Base-by-base conservation (phyloP, 116 monocot species). In the Posidonia oceanica region DNA sequence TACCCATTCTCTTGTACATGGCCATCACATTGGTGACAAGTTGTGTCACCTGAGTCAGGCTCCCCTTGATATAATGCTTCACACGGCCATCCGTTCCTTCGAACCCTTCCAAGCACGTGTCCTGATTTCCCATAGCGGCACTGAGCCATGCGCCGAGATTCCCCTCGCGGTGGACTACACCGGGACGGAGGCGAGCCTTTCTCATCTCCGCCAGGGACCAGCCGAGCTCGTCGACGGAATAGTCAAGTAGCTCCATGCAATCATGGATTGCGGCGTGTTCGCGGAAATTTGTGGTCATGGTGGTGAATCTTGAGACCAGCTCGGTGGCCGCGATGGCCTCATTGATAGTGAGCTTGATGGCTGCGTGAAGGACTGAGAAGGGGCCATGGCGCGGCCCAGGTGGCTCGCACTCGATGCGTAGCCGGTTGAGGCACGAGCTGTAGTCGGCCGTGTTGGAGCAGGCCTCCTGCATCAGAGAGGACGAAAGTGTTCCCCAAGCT, bases 21-120 rank as follows among this genome's bases (percentile, higher is more conserved):
- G 71, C 76, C 14, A 96, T 69, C 23, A 91, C 66, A 67, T 91
- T 91, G 78, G 72, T 77, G 38, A 91, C 83, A 5, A 96, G 76
- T 67, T 85, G 83, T 0, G 84, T 83, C 52, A 96, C 69, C 68
- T 89, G 77, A 8, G 57, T 23, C 7, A 96, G 52, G 54, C 72
- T 79, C 16, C 65, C 70, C 8, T 69, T 62, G 36, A 91, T 52
- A 69, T 80, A 72, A 22, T 68, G 71, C 71, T 54, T 68, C n/a
- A 96, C 39, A 22, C 88, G 83, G 3, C 96, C 89, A 65, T 91
- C 87, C 18, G 88, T 91, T 21, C 86, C 88, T 0, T 89, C 77
- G 74, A 96, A 96, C 71, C 96, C 85, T 48, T 96, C 96, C 16
- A 96, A 38, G 76, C 96, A 96, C 0, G 96, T 96, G 63, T 89